A percentile compares a stretch with the other conserved stretches of the same genome.
phyloP scores from a whole-genome alignment of 2,329 filamentous ascomycete genomes.

The Phialocephala subalpina region DNA sequence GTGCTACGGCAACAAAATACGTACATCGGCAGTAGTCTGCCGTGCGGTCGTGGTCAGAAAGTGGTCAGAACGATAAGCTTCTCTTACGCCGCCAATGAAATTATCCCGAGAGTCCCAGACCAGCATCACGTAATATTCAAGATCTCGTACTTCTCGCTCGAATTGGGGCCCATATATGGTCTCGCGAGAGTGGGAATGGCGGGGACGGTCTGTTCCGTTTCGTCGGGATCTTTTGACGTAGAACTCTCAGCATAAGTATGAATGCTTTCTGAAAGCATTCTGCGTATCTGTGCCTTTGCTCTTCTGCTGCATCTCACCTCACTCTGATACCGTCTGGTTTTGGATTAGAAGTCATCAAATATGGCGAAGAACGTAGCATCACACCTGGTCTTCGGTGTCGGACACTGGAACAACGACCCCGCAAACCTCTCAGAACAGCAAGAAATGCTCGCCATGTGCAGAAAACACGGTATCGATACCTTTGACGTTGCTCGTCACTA shows the following conservation, averaged over 20 bases:
- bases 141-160: background rate
- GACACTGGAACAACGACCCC: constrained; percentile 9
- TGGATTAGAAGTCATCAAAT: background rate
- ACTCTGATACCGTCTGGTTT: background rate
- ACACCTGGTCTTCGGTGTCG: constrained; percentile 8
- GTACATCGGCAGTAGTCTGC: no score
- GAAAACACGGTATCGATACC: constrained; percentile 18
- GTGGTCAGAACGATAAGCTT: constrained; percentile 4
- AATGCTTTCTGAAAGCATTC: background rate
- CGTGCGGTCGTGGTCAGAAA: background rate
- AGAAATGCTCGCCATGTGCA: constrained; percentile 19
- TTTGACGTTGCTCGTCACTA: constrained; percentile 25
- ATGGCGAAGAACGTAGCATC: background rate
- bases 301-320: background rate
- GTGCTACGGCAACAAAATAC: no score
- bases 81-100: background rate
- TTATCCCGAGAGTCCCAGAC: background rate
- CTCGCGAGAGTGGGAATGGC: background rate
- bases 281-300: background rate
- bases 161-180: background rate
- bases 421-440: background rate
- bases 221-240: background rate
- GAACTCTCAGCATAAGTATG: background rate
- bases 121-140: background rate
- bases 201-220: background rate